Percentiles rank a stretch among this genome's conserved stretches.
Evolutionary conservation across 257 asterid genomes (phyloP).

Genomic region (Jacaranda mimosifolia): DNA sequence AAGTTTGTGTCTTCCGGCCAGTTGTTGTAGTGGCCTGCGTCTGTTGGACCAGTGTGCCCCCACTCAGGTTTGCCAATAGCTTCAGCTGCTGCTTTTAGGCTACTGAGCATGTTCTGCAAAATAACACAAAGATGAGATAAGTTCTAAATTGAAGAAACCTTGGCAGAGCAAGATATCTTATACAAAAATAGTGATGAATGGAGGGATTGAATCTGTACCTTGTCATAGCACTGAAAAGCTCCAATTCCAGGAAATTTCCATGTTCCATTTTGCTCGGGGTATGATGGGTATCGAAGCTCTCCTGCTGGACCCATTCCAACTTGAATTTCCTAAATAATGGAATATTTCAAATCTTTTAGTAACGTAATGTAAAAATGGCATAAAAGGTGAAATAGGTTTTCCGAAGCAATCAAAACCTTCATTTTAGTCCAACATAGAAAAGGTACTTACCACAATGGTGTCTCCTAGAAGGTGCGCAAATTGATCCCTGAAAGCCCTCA

Average conservation of each 20-base stretch:
- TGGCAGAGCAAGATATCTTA: neutral
- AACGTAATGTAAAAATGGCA: neutral
- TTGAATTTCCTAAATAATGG: constrained; percentile 81
- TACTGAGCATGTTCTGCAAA: constrained; percentile 87
- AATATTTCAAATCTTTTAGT: neutral
- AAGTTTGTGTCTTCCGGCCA: constrained; percentile 99
- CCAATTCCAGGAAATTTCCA: constrained; percentile 97
- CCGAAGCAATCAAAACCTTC: neutral
- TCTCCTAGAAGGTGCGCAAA: constrained; percentile 77
- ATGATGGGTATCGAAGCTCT: constrained; percentile 96
- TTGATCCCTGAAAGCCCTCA: constrained; percentile 82
- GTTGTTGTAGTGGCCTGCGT: constrained; percentile 92
- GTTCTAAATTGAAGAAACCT: neutral
- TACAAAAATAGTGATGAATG: neutral
- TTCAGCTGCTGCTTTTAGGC: constrained; percentile 88
- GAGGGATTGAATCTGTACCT: constrained; percentile 53
- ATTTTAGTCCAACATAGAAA: neutral
- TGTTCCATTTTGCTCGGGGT: constrained; percentile 83
- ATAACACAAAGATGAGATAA: neutral
- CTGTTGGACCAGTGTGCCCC: constrained; percentile 92
- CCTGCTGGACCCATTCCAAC: constrained; percentile 99
- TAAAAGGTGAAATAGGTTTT: neutral
- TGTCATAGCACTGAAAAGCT: constrained; percentile 95
- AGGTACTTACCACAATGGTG: constrained; percentile 72
- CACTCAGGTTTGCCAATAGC: constrained; percentile 90